phyloP scores from a whole-genome alignment of 2,329 filamentous ascomycete species.

The Rhexocercosporidium sp. region DNA sequence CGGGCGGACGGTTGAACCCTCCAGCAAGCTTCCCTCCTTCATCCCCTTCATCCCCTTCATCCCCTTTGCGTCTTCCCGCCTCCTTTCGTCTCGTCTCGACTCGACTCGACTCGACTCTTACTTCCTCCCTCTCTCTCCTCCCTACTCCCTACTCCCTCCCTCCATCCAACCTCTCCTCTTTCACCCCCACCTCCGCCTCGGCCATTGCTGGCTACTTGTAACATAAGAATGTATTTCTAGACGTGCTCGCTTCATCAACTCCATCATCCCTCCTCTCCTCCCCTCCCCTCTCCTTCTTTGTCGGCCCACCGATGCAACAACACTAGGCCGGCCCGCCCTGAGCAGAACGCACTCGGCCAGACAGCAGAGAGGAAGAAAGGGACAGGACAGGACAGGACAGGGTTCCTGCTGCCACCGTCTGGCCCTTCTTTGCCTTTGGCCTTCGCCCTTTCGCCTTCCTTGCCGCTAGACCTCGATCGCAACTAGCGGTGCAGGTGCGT shows the following conservation, averaged over 20 bases:
- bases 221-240: constrained; percentile 12
- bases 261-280: background rate
- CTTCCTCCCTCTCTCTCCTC: background rate
- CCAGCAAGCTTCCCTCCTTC: background rate
- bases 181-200: background rate
- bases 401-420: background rate
- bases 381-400: background rate
- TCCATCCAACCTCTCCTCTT: background rate
- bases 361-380: background rate
- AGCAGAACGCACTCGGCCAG: background rate
- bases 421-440: background rate
- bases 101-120: background rate
- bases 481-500: constrained; percentile 12
- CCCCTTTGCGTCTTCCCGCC: constrained; percentile 4
- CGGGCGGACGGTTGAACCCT: background rate
- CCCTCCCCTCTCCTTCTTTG: background rate
- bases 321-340: constrained; percentile 1
- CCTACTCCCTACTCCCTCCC: background rate
- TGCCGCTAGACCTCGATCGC: background rate
- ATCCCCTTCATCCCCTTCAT: background rate
- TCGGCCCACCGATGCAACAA: background rate
- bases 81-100: background rate
- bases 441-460: background rate
- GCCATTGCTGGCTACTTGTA: constrained; percentile 1
- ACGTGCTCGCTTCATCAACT: background rate